Evolutionary conservation across 1,139 yeast genomes (phyloP).

Genomic region (Pichia sp.): DNA sequence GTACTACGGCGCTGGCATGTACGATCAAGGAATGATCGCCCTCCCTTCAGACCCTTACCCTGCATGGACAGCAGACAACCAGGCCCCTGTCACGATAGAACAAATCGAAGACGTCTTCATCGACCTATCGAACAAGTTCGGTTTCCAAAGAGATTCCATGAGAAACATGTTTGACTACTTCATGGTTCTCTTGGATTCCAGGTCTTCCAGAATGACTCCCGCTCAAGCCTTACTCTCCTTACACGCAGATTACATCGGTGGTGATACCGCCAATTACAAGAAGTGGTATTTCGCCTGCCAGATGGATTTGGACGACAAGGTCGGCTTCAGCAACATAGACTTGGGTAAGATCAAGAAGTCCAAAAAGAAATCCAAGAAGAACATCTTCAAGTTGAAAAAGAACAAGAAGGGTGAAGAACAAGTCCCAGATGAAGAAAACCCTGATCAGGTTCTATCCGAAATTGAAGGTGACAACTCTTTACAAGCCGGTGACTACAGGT

Average conservation of each 20-base stretch:
- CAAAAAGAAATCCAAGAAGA: conserved; percentile 33
- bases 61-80: conserved; percentile 62
- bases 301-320: conserved; percentile 49
- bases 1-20: conserved; percentile 68
- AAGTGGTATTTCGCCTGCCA: conserved; percentile 72
- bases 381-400: conserved; percentile 28
- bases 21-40: conserved; percentile 47
- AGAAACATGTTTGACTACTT: conserved; percentile 72
- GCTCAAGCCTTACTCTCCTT: conserved; percentile 62
- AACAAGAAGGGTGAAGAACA: conserved; percentile 48
- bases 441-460: conserved; percentile 38
- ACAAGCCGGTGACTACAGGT: conserved; percentile 53
- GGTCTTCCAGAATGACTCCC: conserved; percentile 72
- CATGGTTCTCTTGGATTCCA: conserved; percentile 70
- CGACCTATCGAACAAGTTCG: conserved; percentile 58
- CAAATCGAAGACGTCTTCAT: conserved; percentile 62
- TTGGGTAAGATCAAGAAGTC: conserved; percentile 45
- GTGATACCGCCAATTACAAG: conserved; percentile 58
- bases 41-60: conserved; percentile 50
- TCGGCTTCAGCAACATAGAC: conserved; percentile 45
- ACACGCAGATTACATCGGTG: conserved; percentile 77
- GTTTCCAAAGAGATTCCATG: conserved; percentile 74
- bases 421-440: conserved; percentile 34
- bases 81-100: conserved; percentile 51
- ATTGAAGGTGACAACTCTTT: conserved; percentile 58